Evolutionary conservation across 768 basidiomycete genomes (phyloP), one percentile per base, ranked within the genome.

Genomic region (Lentinula lateritia): DNA sequence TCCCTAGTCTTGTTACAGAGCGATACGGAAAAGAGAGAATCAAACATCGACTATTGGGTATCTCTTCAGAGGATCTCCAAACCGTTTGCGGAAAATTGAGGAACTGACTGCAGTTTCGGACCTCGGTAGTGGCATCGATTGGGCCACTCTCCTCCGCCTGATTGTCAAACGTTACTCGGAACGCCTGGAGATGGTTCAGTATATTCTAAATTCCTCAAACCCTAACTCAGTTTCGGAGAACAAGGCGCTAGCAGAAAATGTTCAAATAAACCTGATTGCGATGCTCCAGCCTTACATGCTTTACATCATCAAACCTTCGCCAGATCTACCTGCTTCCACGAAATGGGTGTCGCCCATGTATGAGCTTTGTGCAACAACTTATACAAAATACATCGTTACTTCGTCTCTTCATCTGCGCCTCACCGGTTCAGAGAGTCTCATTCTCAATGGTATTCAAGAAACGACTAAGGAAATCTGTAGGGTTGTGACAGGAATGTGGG

Each of bases 151-250:
- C 36, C 64, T 73, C 13, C 69, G 72, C 5, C 69, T 75, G 39
- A 67, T 82, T 16, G 69, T 73, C 2, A 72, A 81, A 46, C 76
- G 80, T 7, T 79, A 77, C 53, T 71, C 71, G 5, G 74, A 72
- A 13, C 69, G 81, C 20, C 68, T 83, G 13, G 77, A 81, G 60
- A 62, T 76, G 18, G 62, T 78, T 10, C 73, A 69, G 12, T 69
- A 77, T 62, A 66, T 78, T 18, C 70, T 82, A 6, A 72, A 74
- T 46, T 54, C 58, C 10, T 52, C 67, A 13, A 62, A 61, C 52
- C 36, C 54, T 3, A 45, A 55, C 12, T 32, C 28, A n/a, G 38
- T 16, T 60, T 36, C 39, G 15, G 52, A 65, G 62, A 23, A 50
- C 12, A 41, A 60, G 32, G 63, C 18, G 39, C 59, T 32, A n/a